Percentiles rank a stretch among this genome's conserved stretches.
Evolutionary conservation across 805 yeast genomes (phyloP).

Genomic region (Pichia nanzhaoensis): DNA sequence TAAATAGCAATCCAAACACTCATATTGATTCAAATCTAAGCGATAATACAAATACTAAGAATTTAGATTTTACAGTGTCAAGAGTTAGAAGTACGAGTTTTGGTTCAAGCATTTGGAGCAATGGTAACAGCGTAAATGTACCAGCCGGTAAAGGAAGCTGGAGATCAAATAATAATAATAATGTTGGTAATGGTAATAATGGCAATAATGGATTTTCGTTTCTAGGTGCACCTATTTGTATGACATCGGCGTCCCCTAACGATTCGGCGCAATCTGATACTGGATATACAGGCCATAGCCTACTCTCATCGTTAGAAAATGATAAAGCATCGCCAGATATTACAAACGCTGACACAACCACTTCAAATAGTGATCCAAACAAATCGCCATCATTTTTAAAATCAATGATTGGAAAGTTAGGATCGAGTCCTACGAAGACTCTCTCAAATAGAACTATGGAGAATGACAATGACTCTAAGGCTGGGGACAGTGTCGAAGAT

Average conservation of each 20-base stretch:
- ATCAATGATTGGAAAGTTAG: constrained; percentile 32
- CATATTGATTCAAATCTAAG: neutral
- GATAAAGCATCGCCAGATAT: neutral
- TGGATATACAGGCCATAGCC: neutral
- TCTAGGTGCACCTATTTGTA: constrained; percentile 10
- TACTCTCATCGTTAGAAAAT: neutral
- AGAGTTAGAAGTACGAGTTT: constrained; percentile 31
- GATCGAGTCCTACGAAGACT: constrained; percentile 29
- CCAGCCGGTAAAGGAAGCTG: constrained; percentile 3
- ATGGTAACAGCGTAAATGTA: constrained; percentile 13
- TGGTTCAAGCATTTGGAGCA: constrained; percentile 33
- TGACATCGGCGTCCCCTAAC: neutral
- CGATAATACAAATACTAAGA: neutral
- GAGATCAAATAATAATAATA: neutral
- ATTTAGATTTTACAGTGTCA: constrained; percentile 15
- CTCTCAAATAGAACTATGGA: constrained; percentile 15
- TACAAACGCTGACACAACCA: neutral
- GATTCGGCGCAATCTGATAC: neutral
- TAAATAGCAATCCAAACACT: neutral
- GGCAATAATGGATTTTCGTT: constrained; percentile 8
- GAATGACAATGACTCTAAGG: constrained; percentile 2
- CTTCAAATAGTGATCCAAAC: neutral
- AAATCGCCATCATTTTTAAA: constrained; percentile 34
- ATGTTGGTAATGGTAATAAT: neutral
- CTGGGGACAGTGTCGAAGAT: constrained; percentile 10